Conservation (phyloP, 1,284 basidiomycete genomes). For the Xerocomus nothofagi region DNA sequence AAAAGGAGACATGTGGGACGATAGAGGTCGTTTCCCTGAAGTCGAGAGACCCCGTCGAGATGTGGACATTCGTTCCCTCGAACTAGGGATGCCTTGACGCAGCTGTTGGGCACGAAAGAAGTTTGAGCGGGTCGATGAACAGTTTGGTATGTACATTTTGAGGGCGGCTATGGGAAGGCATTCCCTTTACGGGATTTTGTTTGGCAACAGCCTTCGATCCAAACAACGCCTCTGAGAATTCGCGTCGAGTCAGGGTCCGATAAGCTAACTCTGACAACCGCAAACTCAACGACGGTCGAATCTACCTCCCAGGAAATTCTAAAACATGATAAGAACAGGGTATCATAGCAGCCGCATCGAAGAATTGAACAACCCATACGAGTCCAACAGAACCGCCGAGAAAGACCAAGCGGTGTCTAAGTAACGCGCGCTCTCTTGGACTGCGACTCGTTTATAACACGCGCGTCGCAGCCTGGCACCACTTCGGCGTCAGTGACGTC, state of each 20-base stretch:
- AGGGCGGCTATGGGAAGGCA: constrained; percentile 14
- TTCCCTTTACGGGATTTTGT: constrained; percentile 20
- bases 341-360: constrained; percentile 7
- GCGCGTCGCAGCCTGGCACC: constrained; percentile 26
- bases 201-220: constrained; percentile 10
- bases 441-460: constrained; percentile 17
- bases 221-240: constrained; percentile 17
- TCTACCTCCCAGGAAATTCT: neutral
- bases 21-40: constrained; percentile 22
- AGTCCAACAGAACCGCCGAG: neutral
- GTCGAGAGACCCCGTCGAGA: constrained; percentile 24
- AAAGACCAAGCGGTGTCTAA: constrained; percentile 6
- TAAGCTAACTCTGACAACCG: neutral
- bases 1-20: constrained; percentile 10
- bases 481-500: constrained; percentile 27
- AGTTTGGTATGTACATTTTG: neutral
- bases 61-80: constrained; percentile 26
- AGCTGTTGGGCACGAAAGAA: neutral
- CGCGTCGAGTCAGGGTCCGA: neutral
- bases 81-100: neutral
- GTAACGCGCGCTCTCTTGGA: constrained; percentile 5
- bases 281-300: neutral
- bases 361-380: neutral
- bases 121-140: neutral
- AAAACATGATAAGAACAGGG: constrained; percentile 3